Conservation (phyloP, 139 green algal genomes). For the Diplosphaera chodatii region DNA sequence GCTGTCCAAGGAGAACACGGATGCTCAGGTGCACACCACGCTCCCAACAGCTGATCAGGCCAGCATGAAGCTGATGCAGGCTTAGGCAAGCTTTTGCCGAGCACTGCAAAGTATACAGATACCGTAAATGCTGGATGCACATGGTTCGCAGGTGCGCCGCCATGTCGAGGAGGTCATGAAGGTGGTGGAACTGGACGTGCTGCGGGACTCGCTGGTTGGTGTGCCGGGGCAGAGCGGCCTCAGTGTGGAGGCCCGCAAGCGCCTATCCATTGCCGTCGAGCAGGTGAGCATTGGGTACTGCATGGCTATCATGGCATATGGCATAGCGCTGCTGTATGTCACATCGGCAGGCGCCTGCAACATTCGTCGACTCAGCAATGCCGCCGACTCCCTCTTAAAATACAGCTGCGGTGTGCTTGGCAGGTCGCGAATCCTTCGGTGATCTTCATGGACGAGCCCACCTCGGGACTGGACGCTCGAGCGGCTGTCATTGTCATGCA, state of each 20-base stretch:
- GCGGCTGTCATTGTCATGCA: constrained; percentile 69
- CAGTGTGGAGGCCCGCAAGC: constrained; percentile 82
- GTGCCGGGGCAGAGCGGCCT: constrained; percentile 44
- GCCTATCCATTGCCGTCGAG: constrained; percentile 88
- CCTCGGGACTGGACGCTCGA: constrained; percentile 57
- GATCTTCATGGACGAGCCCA: constrained; percentile 91
- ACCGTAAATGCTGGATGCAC: no score
- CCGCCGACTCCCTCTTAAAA: no score
- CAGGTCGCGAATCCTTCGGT: constrained; percentile 75
- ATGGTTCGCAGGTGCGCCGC: background rate
- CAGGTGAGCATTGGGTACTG: no score
- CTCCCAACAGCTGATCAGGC: no score
- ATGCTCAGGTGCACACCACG: constrained; percentile 14
- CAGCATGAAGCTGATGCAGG: no score
- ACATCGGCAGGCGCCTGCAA: no score
- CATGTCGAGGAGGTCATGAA: constrained; percentile 66
- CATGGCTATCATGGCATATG: no score
- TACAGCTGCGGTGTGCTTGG: no score
- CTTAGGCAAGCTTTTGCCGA: no score
- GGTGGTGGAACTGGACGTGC: constrained; percentile 63
- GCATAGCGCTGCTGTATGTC: no score
- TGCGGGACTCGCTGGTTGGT: constrained; percentile 34
- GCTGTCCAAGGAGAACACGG: constrained; percentile 19
- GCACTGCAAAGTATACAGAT: no score
- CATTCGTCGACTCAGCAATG: no score